phyloP scores from a whole-genome alignment of 257 asterid genomes.

The Echites panduratus region DNA sequence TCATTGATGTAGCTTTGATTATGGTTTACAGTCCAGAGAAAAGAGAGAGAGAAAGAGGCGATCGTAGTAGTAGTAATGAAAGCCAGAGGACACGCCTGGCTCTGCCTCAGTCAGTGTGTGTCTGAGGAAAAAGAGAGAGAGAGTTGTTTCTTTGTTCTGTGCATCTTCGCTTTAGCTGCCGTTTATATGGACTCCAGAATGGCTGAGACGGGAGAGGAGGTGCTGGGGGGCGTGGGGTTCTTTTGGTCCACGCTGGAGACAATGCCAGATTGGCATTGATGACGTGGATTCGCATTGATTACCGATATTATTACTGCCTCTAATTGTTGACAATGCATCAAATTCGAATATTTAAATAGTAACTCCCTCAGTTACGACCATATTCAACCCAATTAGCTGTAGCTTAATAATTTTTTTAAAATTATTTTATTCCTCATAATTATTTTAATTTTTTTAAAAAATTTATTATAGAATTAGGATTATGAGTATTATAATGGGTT shows the following conservation, averaged over 20 bases:
- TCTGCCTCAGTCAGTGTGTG: neutral
- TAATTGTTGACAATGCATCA: too few relatives aligned
- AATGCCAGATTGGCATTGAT: slow-evolving; percentile 16
- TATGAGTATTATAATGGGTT: too few relatives aligned
- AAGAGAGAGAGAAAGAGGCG: slow-evolving; percentile 14
- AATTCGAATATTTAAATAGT: too few relatives aligned
- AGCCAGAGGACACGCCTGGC: slow-evolving; percentile 32
- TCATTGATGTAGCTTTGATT: slow-evolving; percentile 36
- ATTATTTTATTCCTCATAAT: too few relatives aligned
- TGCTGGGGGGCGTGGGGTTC: neutral
- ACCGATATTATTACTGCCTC: neutral
- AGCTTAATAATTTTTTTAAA: too few relatives aligned
- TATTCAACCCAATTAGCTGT: too few relatives aligned
- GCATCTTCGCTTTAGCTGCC: slow-evolving; percentile 10
- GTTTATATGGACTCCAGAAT: slow-evolving; percentile 11
- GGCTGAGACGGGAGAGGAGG: neutral
- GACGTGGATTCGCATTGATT: slow-evolving; percentile 14
- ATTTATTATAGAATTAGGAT: too few relatives aligned
- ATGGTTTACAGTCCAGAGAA: slow-evolving; percentile 19
- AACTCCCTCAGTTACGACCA: too few relatives aligned
- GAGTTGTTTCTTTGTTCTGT: slow-evolving; percentile 15
- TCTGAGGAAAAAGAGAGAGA: neutral
- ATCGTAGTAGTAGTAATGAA: slow-evolving; percentile 14
- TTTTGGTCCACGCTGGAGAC: slow-evolving; percentile 19
- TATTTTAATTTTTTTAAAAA: too few relatives aligned